Percentiles rank a stretch among this genome's conserved stretches.
Evolutionary conservation across 257 asterid genomes (phyloP).

Genomic region (Solanum gracilifrons): DNA sequence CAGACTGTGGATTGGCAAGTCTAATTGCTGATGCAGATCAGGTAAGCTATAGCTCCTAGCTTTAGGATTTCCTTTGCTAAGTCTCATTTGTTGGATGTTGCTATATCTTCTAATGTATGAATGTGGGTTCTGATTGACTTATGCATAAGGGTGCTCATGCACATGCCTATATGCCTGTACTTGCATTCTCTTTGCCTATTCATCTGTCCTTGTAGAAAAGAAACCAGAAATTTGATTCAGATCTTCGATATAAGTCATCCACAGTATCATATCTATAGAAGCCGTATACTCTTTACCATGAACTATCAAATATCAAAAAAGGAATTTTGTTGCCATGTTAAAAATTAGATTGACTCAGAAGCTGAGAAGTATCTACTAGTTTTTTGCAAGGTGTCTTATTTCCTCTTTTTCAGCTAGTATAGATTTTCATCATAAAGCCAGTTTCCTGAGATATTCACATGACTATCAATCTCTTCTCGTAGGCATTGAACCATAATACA

Average conservation of each 20-base stretch:
- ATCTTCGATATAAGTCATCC: background rate
- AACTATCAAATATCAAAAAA: background rate
- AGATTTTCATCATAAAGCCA: background rate
- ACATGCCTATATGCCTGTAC: background rate
- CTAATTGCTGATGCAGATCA: conserved; percentile 67
- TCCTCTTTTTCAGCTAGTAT: background rate
- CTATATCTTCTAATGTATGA: background rate
- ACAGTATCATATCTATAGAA: background rate
- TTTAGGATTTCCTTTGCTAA: background rate
- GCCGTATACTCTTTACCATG: background rate
- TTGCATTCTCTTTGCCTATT: background rate
- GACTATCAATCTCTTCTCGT: background rate
- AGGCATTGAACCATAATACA: conserved; percentile 40
- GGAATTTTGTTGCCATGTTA: background rate
- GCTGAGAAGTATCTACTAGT: background rate
- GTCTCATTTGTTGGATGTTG: background rate
- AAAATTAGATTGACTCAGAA: background rate
- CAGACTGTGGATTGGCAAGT: conserved; percentile 76
- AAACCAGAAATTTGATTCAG: background rate
- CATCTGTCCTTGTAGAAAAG: background rate
- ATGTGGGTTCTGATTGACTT: background rate
- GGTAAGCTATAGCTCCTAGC: conserved; percentile 24
- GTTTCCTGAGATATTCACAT: background rate
- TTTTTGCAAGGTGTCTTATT: background rate
- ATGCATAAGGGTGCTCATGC: background rate